Percentiles rank a stretch among this genome's conserved stretches.
phyloP scores from a whole-genome alignment of 768 basidiomycete genomes.

The Suillus lakei region DNA sequence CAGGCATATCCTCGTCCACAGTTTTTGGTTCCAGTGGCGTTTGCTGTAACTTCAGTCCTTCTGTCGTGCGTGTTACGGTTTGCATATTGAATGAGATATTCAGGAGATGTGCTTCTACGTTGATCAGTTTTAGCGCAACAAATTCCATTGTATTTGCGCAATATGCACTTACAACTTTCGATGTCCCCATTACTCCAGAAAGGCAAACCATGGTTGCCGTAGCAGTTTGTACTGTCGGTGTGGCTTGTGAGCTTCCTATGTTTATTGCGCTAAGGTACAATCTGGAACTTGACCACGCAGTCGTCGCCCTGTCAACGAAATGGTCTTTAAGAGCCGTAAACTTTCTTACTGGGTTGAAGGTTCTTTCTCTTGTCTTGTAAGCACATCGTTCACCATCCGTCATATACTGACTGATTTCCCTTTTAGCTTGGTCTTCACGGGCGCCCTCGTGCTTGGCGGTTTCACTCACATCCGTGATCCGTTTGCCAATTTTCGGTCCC shows the following conservation, averaged over 20 bases:
- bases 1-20: constrained; percentile 24
- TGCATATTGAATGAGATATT: neutral
- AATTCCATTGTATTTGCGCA: constrained; percentile 33
- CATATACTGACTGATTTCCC: neutral
- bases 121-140: constrained; percentile 20
- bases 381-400: constrained; percentile 3
- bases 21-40: constrained; percentile 45
- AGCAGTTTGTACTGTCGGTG: constrained; percentile 24
- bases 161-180: constrained; percentile 25
- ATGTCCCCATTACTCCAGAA: constrained; percentile 20
- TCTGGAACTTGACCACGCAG: constrained; percentile 9
- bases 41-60: constrained; percentile 40
- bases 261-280: neutral
- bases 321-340: constrained; percentile 32
- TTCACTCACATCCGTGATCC: constrained; percentile 32
- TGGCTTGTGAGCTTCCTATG: constrained; percentile 18
- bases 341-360: constrained; percentile 26
- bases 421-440: constrained; percentile 28
- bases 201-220: constrained; percentile 27
- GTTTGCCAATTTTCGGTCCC: constrained; percentile 32
- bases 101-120: neutral
- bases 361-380: constrained; percentile 25
- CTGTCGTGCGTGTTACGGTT: constrained; percentile 23
- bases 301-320: constrained; percentile 32
- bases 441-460: constrained; percentile 30